Evolutionary conservation across 371 early-diverging fungal genomes (phyloP).

Genomic region (Rhizopus stolonifer): DNA sequence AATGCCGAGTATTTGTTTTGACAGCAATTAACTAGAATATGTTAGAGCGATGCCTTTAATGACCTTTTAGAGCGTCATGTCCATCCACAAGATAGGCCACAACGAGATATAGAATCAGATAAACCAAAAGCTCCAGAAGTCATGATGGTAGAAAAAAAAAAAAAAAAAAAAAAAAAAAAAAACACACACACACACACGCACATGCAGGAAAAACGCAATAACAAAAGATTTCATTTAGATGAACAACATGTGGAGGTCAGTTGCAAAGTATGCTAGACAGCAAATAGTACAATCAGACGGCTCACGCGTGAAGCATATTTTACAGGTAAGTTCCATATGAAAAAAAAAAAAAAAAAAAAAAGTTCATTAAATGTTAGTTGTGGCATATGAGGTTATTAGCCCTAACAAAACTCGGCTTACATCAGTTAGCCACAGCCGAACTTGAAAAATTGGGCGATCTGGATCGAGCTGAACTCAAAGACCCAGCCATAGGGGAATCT

Average conservation of each 20-base stretch:
- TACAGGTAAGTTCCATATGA: too few relatives aligned
- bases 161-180: neutral
- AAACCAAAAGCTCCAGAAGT: slow-evolving; percentile 37
- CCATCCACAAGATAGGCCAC: slow-evolving; percentile 51
- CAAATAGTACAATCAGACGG: slow-evolving; percentile 51
- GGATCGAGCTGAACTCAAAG: slow-evolving; percentile 38
- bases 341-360: neutral
- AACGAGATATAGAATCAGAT: slow-evolving; percentile 40
- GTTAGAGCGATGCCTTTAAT: slow-evolving; percentile 54
- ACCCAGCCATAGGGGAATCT: slow-evolving; percentile 34
- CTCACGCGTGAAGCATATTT: slow-evolving; percentile 27
- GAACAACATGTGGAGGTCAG: slow-evolving; percentile 60
- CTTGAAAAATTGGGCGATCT: slow-evolving; percentile 61
- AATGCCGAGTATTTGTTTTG: neutral
- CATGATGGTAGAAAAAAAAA: slow-evolving; percentile 20
- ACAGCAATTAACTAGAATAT: too few relatives aligned
- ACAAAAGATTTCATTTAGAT: too few relatives aligned
- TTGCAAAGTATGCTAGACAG: slow-evolving; percentile 57
- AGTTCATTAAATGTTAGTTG: slow-evolving; percentile 22
- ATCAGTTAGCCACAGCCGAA: slow-evolving; percentile 63
- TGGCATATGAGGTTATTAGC: slow-evolving; percentile 61
- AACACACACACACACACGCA: too few relatives aligned
- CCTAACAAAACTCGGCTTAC: slow-evolving; percentile 50
- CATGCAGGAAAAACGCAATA: too few relatives aligned
- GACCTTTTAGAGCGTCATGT: slow-evolving; percentile 54